Conservation (phyloP, 2,329 filamentous ascomycete species). For the Hymenoscyphus albidus region DNA sequence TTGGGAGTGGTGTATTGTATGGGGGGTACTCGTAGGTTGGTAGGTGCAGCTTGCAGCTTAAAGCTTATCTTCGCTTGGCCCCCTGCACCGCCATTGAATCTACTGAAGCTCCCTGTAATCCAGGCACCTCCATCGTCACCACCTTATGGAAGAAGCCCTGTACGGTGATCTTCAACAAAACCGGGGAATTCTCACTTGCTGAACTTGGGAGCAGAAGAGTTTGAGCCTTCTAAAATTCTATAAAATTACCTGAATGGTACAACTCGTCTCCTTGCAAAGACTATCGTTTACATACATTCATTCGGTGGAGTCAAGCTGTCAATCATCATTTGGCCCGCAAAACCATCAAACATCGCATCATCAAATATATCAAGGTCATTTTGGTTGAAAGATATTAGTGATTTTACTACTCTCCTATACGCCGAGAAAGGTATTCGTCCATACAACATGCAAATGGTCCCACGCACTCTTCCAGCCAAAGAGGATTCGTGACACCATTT, state of each 20-base stretch:
- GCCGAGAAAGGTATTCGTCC: constrained; percentile 1
- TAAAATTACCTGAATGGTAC: neutral
- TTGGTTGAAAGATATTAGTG: neutral
- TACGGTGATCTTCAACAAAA: too few relatives aligned
- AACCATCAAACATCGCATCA: neutral
- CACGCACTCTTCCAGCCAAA: neutral
- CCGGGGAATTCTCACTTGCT: neutral
- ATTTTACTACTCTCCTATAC: neutral
- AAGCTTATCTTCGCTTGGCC: constrained; percentile 5
- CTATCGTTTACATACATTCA: neutral
- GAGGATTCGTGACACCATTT: constrained; percentile 12
- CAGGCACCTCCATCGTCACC: neutral
- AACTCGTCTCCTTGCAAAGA: neutral
- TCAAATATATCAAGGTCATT: neutral
- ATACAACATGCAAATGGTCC: constrained; percentile 1
- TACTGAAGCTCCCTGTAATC: neutral
- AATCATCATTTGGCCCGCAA: neutral
- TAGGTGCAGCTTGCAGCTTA: neutral
- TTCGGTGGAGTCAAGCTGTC: neutral
- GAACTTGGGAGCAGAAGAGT: neutral
- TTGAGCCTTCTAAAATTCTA: neutral
- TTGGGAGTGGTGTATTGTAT: neutral
- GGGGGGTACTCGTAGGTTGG: constrained; percentile 1
- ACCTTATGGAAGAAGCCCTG: neutral
- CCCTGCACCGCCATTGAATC: neutral